A percentile compares a stretch with the other conserved stretches of the same genome.
Evolutionary conservation across 1,139 yeast species (phyloP).

Genomic region (Suhomyces taliae): DNA sequence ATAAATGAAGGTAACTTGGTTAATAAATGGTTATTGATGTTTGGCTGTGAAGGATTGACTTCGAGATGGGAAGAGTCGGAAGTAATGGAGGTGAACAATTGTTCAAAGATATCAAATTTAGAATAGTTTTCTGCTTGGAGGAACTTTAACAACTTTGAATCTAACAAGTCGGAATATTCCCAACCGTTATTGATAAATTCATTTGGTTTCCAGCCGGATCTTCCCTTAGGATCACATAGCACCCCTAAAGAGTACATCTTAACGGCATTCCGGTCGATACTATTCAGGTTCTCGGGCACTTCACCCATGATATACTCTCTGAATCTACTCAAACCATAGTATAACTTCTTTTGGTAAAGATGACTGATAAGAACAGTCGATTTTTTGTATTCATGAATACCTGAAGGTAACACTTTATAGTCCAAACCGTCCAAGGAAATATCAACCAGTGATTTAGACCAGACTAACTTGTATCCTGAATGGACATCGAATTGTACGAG

Average conservation of each 20-base stretch:
- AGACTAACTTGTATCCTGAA: slow-evolving; percentile 60
- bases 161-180: slow-evolving; percentile 54
- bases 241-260: slow-evolving; percentile 68
- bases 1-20: slow-evolving; percentile 48
- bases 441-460: slow-evolving; percentile 40
- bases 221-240: slow-evolving; percentile 44
- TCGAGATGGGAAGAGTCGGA: slow-evolving; percentile 1
- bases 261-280: slow-evolving; percentile 49
- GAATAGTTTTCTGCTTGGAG: slow-evolving; percentile 23
- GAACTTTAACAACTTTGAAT: slow-evolving; percentile 40
- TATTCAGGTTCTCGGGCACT: slow-evolving; percentile 3
- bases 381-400: slow-evolving; percentile 62
- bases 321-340: slow-evolving; percentile 41
- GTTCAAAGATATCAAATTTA: slow-evolving; percentile 22
- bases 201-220: slow-evolving; percentile 49
- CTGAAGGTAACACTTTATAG: slow-evolving; percentile 77
- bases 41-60: slow-evolving; percentile 12
- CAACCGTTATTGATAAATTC: slow-evolving; percentile 53
- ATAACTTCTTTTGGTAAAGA: slow-evolving; percentile 23
- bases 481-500: slow-evolving; percentile 63
- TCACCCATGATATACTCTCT: slow-evolving; percentile 26
- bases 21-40: slow-evolving; percentile 49
- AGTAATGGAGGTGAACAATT: slow-evolving; percentile 16
- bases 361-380: slow-evolving; percentile 48
- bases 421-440: slow-evolving; percentile 50